phyloP scores from a whole-genome alignment of 1,139 yeast genomes.

The Suhomyces chickasaworum region DNA sequence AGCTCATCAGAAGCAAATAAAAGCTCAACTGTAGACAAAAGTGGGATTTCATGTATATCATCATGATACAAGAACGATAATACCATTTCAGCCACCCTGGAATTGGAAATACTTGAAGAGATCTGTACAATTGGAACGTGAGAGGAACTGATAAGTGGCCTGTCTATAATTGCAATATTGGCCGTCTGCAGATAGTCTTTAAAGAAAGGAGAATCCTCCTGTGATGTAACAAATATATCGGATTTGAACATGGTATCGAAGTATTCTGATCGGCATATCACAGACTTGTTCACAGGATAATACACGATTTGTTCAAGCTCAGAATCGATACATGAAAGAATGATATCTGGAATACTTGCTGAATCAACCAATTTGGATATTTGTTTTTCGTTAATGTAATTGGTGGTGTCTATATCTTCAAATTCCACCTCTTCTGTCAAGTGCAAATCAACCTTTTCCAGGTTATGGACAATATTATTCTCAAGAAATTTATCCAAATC shows the following conservation, averaged over 20 bases:
- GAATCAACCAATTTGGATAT: constrained; percentile 24
- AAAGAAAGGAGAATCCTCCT: constrained; percentile 23
- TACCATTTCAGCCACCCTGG: constrained; percentile 53
- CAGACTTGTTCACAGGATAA: constrained; percentile 67
- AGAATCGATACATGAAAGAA: constrained; percentile 42
- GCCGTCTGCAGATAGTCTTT: constrained; percentile 10
- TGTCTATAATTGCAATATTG: constrained; percentile 23
- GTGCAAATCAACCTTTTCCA: constrained; percentile 12
- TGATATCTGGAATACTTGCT: constrained; percentile 49
- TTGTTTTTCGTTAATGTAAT: constrained; percentile 21
- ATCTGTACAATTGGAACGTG: constrained; percentile 37
- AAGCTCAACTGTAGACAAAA: constrained; percentile 53
- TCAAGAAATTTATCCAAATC: constrained; percentile 46
- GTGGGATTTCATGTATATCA: constrained; percentile 50
- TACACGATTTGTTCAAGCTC: constrained; percentile 30
- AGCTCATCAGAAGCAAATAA: constrained; percentile 63
- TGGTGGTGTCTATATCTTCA: constrained; percentile 33
- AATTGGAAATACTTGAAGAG: constrained; percentile 27
- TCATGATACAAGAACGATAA: constrained; percentile 64
- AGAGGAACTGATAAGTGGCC: constrained; percentile 22
- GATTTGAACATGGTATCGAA: constrained; percentile 67
- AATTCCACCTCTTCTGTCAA: constrained; percentile 28
- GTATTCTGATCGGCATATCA: constrained; percentile 62
- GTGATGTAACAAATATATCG: constrained; percentile 29
- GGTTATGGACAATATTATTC: constrained; percentile 36